Evolutionary conservation across 768 basidiomycete species (phyloP).

Genomic region (Trametes elegans): DNA sequence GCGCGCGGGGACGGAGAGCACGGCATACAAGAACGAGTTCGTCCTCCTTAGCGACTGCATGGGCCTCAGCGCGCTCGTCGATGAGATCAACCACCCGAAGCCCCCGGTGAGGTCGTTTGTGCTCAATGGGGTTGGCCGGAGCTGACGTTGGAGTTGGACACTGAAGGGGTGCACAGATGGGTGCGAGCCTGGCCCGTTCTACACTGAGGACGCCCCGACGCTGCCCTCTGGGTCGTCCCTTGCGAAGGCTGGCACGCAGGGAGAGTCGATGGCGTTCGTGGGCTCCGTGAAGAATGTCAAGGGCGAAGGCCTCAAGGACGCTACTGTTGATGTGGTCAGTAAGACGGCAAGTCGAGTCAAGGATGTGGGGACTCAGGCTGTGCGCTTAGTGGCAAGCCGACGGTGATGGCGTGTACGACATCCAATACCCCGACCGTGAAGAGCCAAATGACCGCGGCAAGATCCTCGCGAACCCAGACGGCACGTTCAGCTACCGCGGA

Average conservation of each 20-base stretch:
- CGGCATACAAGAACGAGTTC: conserved; percentile 38
- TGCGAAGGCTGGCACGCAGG: conserved; percentile 26
- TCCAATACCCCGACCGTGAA: conserved; percentile 30
- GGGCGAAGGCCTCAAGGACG: conserved; percentile 32
- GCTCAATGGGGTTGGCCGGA: too few relatives aligned
- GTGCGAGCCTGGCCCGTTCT: conserved; percentile 37
- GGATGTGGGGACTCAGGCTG: not conserved
- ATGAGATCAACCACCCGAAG: conserved; percentile 36
- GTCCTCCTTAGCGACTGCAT: conserved; percentile 40
- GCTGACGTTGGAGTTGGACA: not conserved
- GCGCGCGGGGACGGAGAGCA: conserved; percentile 38
- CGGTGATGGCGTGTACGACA: conserved; percentile 38
- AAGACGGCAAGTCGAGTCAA: not conserved
- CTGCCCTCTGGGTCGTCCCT: conserved; percentile 29
- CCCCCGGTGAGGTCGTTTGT: conserved; percentile 23
- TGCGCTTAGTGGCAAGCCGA: conserved; percentile 39
- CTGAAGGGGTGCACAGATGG: conserved; percentile 31
- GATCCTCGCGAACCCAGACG: conserved; percentile 31
- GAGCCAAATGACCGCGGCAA: conserved; percentile 33
- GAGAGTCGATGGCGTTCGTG: conserved; percentile 36
- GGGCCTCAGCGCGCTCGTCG: conserved; percentile 38
- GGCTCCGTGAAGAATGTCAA: conserved; percentile 35
- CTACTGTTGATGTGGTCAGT: conserved; percentile 36
- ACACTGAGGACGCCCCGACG: conserved; percentile 31
- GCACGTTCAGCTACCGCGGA: conserved; percentile 32